Evolutionary conservation across 345 rosid species (phyloP).

Genomic region (Eucalyptus microcorys): DNA sequence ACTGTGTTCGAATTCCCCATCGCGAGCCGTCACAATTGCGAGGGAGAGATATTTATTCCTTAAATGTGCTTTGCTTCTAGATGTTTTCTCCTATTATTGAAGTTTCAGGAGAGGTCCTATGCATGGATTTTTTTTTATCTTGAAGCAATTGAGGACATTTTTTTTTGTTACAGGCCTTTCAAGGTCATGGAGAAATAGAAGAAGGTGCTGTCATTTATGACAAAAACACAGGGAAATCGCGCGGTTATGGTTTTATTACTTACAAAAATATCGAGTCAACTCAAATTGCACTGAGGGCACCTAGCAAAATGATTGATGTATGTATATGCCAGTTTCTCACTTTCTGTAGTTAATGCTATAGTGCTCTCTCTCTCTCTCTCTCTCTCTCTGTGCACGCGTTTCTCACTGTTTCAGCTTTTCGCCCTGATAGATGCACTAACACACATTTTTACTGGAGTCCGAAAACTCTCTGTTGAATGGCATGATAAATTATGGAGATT

Average conservation of each 20-base stretch:
- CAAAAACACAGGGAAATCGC: constrained; percentile 59
- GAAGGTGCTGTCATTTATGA: constrained; percentile 70
- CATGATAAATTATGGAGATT: not conserved
- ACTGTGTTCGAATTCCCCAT: constrained; percentile 4
- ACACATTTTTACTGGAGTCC: not conserved
- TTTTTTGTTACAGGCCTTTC: constrained; percentile 35
- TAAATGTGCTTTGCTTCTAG: not conserved
- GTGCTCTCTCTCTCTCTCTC: not conserved
- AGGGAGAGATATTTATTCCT: not conserved
- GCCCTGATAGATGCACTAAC: not conserved
- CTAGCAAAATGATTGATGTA: constrained; percentile 59
- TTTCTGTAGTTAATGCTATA: not conserved
- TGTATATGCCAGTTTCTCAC: not conserved
- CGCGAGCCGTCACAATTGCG: not conserved
- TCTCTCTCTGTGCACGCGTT: not conserved
- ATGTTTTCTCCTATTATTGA: not conserved
- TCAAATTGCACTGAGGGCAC: constrained; percentile 40
- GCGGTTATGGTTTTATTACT: constrained; percentile 72
- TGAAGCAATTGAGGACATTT: not conserved
- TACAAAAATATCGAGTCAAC: constrained; percentile 62
- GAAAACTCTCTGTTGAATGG: not conserved
- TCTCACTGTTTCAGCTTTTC: not conserved
- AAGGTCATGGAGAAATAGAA: constrained; percentile 54
- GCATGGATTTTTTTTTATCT: not conserved
- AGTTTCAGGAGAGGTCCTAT: not conserved